Base-by-base conservation (phyloP, 2,329 filamentous ascomycete genomes). In the Diaporthe vaccinii region DNA sequence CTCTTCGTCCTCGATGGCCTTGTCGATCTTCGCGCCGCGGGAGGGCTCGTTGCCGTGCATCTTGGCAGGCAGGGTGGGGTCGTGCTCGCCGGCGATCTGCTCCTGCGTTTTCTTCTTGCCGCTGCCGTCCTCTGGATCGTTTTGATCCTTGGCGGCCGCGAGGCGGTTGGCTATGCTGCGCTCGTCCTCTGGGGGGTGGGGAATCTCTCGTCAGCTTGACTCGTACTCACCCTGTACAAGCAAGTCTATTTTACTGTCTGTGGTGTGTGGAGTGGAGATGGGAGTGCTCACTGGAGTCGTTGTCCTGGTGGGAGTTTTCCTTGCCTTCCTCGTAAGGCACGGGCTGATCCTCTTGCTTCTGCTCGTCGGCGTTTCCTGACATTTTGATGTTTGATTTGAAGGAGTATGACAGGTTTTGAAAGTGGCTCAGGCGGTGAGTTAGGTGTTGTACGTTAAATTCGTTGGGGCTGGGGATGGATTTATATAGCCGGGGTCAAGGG, bases 1-100 rank as follows among this genome's bases (percentile, higher is more conserved):
- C 76, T 95, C 93, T 80, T 95, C 93, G 7, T 90, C 89, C 80
- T 90, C 86, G 59, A 95, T 79, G 83, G 93, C 81, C 75, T 93
- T 90, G 82, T 95, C 93, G 74, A 95, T 88, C 87, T 93, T 90
- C 31, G 93, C 93, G n/a, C 93, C 93, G 80, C 87, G 90, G 22
- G 91, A 93, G 2, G 93, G 93, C 84, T 95, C 88, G 81, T 95
- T 95, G 75, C 93, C 93, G 81, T 95, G 93, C 78, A 88, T 82
- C 78, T 84, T 89, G 72, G 93, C 93, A 2, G 75, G 75, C 0
- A 75, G 69, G 31, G 75, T 76, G 9, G 75, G 73, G 57, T 78
- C 76, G 1, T 74, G 76, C 72, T 78, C 80, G 57, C 74, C 79
- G 22, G 81, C 80, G 61, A 80, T 78, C n/a, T 77, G 74, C 22